Evolutionary conservation across 129 eudicot genomes (phyloP).

Genomic region (Pseudognaphalium luteoalbum): DNA sequence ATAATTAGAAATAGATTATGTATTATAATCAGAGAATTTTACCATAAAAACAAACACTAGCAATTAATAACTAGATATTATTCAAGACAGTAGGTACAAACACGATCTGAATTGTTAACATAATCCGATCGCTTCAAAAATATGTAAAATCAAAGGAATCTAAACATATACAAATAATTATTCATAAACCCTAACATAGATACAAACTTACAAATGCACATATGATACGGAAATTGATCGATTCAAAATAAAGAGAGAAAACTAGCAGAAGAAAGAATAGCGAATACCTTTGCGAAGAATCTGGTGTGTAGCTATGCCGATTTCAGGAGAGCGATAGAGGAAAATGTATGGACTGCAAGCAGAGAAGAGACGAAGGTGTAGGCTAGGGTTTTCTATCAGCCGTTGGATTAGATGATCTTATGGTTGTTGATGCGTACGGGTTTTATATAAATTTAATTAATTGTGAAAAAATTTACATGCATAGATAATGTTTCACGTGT

Average conservation of each 20-base stretch:
- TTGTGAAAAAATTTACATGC: no score
- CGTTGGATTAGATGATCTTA: conserved; percentile 23
- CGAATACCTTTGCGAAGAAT: conserved; percentile 5
- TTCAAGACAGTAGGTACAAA: not conserved
- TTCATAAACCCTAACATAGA: not conserved
- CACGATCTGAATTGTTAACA: not conserved
- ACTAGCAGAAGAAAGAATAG: not conserved
- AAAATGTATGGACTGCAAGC: not conserved
- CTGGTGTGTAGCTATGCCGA: conserved; percentile 4
- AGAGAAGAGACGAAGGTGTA: conserved; percentile 5
- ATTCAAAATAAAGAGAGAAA: not conserved
- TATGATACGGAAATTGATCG: not conserved
- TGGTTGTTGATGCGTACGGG: not conserved
- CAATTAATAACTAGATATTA: not conserved
- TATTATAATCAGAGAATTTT: not conserved
- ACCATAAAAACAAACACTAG: not conserved
- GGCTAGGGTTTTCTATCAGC: conserved; percentile 20
- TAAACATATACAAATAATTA: no score
- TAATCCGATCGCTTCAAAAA: conserved; percentile 4
- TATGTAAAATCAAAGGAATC: not conserved
- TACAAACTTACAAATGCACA: not conserved
- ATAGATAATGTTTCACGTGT: no score
- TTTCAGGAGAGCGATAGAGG: not conserved
- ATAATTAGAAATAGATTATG: not conserved
- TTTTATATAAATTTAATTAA: no score